phyloP scores from a whole-genome alignment of 768 basidiomycete genomes.

The Suillus subaureus region DNA sequence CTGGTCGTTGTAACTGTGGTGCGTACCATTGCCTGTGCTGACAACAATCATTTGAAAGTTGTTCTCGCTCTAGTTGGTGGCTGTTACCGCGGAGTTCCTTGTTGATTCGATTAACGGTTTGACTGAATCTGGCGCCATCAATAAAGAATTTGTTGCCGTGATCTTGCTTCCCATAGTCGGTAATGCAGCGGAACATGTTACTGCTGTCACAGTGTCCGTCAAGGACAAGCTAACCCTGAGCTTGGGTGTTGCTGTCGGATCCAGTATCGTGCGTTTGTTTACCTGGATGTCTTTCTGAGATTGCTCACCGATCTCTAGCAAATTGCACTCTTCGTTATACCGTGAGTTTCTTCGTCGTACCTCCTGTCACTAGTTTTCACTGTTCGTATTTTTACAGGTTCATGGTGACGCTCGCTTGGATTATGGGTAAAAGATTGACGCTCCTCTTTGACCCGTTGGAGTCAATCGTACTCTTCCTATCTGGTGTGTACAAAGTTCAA shows the following conservation, averaged over 20 bases:
- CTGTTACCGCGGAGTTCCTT: slow-evolving; percentile 63
- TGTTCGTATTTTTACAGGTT: slow-evolving; percentile 43
- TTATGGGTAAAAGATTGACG: slow-evolving; percentile 74
- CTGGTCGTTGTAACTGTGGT: slow-evolving; percentile 66
- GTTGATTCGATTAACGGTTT: slow-evolving; percentile 84
- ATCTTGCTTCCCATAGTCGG: slow-evolving; percentile 91
- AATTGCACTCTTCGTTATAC: slow-evolving; percentile 71
- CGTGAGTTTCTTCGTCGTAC: slow-evolving; percentile 37
- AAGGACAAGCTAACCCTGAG: slow-evolving; percentile 89
- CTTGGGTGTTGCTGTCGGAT: slow-evolving; percentile 87
- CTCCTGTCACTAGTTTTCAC: neutral
- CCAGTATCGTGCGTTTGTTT: slow-evolving; percentile 63
- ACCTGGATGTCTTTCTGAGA: neutral
- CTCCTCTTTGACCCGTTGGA: slow-evolving; percentile 89
- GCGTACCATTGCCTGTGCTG: slow-evolving; percentile 24
- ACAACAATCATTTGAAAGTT: neutral
- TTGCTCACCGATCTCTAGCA: slow-evolving; percentile 45
- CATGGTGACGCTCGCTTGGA: slow-evolving; percentile 81
- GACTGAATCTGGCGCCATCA: slow-evolving; percentile 56
- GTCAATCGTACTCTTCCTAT: slow-evolving; percentile 39
- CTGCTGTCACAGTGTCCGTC: slow-evolving; percentile 88
- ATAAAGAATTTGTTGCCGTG: slow-evolving; percentile 82
- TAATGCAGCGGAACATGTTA: slow-evolving; percentile 90
- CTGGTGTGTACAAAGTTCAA: slow-evolving; percentile 27
- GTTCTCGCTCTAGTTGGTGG: slow-evolving; percentile 44